Conservation (phyloP, 108 stramenopile genomes). For the Craspedostauros australis region DNA sequence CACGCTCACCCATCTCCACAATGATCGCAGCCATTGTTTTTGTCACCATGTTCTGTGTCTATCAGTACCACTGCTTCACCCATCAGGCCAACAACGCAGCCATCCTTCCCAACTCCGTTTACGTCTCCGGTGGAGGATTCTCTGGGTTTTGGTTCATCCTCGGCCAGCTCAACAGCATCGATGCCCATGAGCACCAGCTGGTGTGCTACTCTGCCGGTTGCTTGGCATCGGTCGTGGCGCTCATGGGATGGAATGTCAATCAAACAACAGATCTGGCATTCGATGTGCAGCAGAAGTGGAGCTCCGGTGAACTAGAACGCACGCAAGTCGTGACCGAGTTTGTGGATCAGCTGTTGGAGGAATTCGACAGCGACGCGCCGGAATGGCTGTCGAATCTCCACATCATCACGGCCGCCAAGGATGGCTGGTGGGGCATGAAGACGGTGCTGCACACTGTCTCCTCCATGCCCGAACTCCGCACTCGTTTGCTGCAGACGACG, state of each 20-base stretch:
- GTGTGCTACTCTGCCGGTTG: conserved; percentile 62
- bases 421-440: background rate
- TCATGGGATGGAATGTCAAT: conserved; percentile 19
- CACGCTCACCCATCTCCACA: no score
- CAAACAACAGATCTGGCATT: conserved; percentile 26
- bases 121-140: conserved; percentile 51
- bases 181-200: conserved; percentile 12
- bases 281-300: conserved; percentile 30
- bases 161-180: conserved; percentile 23
- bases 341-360: conserved; percentile 31
- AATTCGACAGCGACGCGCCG: conserved; percentile 6
- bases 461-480: conserved; percentile 1
- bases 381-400: background rate
- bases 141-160: conserved; percentile 60
- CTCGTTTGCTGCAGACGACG: conserved; percentile 13
- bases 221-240: conserved; percentile 38
- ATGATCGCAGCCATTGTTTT: no score
- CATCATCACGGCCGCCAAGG: background rate
- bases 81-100: no score
- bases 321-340: conserved; percentile 39
- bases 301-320: conserved; percentile 29
- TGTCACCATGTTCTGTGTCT: no score
- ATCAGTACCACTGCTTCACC: no score
- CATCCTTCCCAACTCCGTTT: no score
- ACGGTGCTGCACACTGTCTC: no score